Evolutionary conservation across 345 rosid genomes (phyloP), one percentile per base, ranked within the genome.

Genomic region (Lepidium africanum): DNA sequence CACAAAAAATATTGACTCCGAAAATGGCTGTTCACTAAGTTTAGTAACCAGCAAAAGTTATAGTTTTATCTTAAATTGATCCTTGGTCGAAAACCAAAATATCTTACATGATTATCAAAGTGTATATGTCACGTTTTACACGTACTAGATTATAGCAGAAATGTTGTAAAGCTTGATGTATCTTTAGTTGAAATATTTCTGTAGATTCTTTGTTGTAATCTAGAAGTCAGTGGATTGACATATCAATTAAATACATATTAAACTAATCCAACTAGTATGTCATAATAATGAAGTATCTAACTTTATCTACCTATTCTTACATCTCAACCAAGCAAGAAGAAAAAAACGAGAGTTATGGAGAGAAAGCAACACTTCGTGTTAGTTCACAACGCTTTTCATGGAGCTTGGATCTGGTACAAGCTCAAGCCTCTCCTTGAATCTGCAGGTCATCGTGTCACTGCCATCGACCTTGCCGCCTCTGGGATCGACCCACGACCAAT

Each of bases 401-500:
- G 79, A 65, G 54, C 76, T 1, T 76, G 79, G 73, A 71, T 76
- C 48, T 76, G 79, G 76, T 76, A 25, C 79, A 71, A 76, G 69
- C 60, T 76, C 72, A 76, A 71, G 30, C 79, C 79, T 0, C 71
- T 76, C 46, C 79, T 71, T 30, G 73, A 71, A 27, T 65, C 73
- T 19, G 69, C 60, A 63, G 76, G 79, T 39, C 73, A 76, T 65
- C 69, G 69, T 1, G 79, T 76, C 41, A 76, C 79, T 46, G 59
- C 79, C 49, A 58, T 76, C 40, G 76, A 76, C 10, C 73, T 76
- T 4, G 69, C 76, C 27, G 79, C 76, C 49, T 76, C 33, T 7
- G 33, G 33, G 0, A 30, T 30, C 54, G 76, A 76, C 3, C 60
- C 59, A 33, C 69, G 69, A 39, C 63, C 68, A 23, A 76, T 76